These are phyloP conservation scores for Penicillium ucsense DNA, from an alignment of 495 filamentous ascomycete genomes.

Conservation along the genomic window DNA sequence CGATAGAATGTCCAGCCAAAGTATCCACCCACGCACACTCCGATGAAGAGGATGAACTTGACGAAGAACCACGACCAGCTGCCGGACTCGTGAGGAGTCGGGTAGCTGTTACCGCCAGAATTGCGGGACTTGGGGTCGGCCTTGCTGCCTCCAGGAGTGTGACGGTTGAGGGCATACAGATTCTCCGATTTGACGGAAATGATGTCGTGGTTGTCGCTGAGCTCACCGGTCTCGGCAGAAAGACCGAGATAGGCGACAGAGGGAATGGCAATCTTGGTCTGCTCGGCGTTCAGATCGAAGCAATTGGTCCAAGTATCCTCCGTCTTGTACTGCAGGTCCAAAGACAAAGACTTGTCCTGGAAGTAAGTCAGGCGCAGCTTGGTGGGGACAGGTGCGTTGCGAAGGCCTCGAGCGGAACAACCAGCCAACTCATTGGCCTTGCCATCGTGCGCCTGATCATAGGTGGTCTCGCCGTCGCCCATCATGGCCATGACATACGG, in stretches of 20 bases:
- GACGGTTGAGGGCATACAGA: slow-evolving; percentile 57
- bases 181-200: slow-evolving; percentile 81
- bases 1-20: slow-evolving; percentile 78
- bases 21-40: slow-evolving; percentile 63
- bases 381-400: slow-evolving; percentile 66
- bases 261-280: slow-evolving; percentile 68
- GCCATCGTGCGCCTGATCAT: slow-evolving; percentile 92
- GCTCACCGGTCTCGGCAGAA: slow-evolving; percentile 89
- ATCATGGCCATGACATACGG: slow-evolving; percentile 99
- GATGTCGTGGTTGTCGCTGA: slow-evolving; percentile 97
- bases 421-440: slow-evolving; percentile 88
- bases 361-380: slow-evolving; percentile 90
- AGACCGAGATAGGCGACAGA: slow-evolving; percentile 92
- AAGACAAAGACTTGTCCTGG: slow-evolving; percentile 83
- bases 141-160: slow-evolving; percentile 22
- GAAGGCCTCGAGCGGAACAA: slow-evolving; percentile 88
- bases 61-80: slow-evolving; percentile 92
- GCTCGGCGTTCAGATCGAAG: slow-evolving; percentile 58
- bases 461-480: slow-evolving; percentile 78
- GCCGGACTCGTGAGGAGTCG: slow-evolving; percentile 36
- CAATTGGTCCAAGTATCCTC: slow-evolving; percentile 84
- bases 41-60: slow-evolving; percentile 68
- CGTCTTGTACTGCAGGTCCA: slow-evolving; percentile 88
- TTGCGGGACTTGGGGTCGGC: slow-evolving; percentile 15
- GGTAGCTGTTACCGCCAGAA: slow-evolving; percentile 28